Base-by-base conservation (phyloP, 148 eudicot species). In the Suaeda aralocaspica region DNA sequence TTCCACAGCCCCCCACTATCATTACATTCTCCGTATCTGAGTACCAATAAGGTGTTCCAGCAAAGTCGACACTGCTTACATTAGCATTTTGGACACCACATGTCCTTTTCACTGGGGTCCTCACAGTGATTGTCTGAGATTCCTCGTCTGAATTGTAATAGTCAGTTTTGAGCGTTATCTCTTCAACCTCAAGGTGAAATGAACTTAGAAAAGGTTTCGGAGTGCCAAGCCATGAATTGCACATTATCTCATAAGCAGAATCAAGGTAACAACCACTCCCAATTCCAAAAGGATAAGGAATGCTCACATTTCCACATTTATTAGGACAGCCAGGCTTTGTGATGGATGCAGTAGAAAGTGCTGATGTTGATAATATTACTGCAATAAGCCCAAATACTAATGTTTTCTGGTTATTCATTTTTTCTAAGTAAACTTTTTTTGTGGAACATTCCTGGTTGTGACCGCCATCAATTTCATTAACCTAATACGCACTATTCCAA, bases 1-100 rank as follows among this genome's bases (percentile, higher is more conserved):
- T 64, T 18, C 58, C 62, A 19, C 80, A 77, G 19, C 80, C 80
- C 28, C 68, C 53, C 18, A 74, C 69, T 9, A 58, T 67, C 48
- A 77, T 72, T 44, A 64, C 26, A 53, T 52, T 68, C 13, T 52
- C 28, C 56, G 39, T 29, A 25, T 46, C 26, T 6, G 79, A 80
- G 61, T 55, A 80, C 0, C 29, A 19, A 52, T 44, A 77, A 3
- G 84, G 79, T 44, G 50, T 64, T 19, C 59, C 13, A 1, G 30
- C 6, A 21, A 81, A 49, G 16, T 62, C 64, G 12, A 58, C 14
- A 21, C 50, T 61, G 34, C 29, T 71, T 48, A 56, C 36, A 51
- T 60, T 71, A 2, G 66, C 36, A 39, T 66, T 67, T 36, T 49
- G 49, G 41, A 28, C 19, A 7, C 39, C 44, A 34, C 71, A 67